Percentiles rank a stretch among this genome's conserved stretches.
phyloP scores from a whole-genome alignment of 2,329 filamentous ascomycete species.

The Raffaelea arxii region DNA sequence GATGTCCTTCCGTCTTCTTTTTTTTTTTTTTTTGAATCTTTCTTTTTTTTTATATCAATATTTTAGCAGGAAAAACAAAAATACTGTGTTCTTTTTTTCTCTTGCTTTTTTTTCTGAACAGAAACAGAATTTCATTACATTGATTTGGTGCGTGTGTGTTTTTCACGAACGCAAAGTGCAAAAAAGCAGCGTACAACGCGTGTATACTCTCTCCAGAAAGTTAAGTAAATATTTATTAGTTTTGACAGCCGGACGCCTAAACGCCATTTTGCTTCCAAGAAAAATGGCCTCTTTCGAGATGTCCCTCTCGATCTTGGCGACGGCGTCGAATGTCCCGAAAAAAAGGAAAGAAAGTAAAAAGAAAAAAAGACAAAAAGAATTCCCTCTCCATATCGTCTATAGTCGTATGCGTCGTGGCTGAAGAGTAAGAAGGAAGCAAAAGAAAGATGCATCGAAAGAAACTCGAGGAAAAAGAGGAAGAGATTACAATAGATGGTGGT shows the following conservation, averaged over 20 bases:
- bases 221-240: too few relatives aligned
- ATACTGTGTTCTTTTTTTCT: background rate
- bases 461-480: background rate
- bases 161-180: too few relatives aligned
- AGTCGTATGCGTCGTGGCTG: background rate
- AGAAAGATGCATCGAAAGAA: background rate
- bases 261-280: background rate
- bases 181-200: too few relatives aligned
- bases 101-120: background rate
- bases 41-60: background rate
- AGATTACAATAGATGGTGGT: too few relatives aligned
- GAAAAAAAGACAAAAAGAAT: background rate
- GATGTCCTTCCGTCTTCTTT: background rate
- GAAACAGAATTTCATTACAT: too few relatives aligned
- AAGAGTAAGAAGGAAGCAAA: background rate
- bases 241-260: background rate
- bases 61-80: background rate
- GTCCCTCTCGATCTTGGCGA: background rate
- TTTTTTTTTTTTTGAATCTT: background rate
- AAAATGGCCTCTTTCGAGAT: background rate
- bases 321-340: background rate
- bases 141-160: too few relatives aligned
- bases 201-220: too few relatives aligned
- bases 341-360: background rate
- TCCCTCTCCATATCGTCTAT: too few relatives aligned